Evolutionary conservation across 495 filamentous ascomycete species (phyloP), one percentile per base, ranked within the genome.

Genomic region (Tuber melanosporum): DNA sequence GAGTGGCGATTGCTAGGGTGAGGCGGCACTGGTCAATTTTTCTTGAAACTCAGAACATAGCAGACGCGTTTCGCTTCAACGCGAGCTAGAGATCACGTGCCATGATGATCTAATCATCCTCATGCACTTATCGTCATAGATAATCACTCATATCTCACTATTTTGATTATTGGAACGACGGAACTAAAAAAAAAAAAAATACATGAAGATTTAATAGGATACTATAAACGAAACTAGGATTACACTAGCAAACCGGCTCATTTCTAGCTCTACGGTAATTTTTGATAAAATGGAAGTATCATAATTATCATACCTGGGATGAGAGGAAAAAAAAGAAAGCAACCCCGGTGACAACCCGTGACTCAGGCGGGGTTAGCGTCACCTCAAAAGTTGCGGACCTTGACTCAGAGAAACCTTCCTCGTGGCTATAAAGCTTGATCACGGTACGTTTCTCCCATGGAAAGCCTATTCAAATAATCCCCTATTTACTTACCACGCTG

Each of bases 111-210:
- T 66, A 66, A 66, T 36, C 57, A 17, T 0, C n/a, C 7, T 2
- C 26, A 47, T 46, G 46, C 44, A 75, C 76, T 73, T 76, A 74
- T 71, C 77, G 12, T 80, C 77, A 80, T 71, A 73, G 66, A 43
- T 72, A 12, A 80, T 80, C 77, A 80, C 78, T 76, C 78, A 80
- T 72, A 42, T 43, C 42, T 20, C 36, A 69, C 10, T 1, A 42
- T n/a, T 22, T 22, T 3, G 20, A 36, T 22, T 22, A 10, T 9
- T 43, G 36, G 22, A 72, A 46, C 71, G 19, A 2, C 12, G 7
- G 19, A 45, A 44, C 39, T 2, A 46, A 32, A 41, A 17, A 42
- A 1, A 72, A 1, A 43, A 22, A 19, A 15, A 46, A 17, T 15
- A 4, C 3, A 46, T 8, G 1, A 72, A 72, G 9, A 3, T 20